phyloP scores from a whole-genome alignment of 2,329 filamentous ascomycete genomes.

The Penicillium verrucosum region DNA sequence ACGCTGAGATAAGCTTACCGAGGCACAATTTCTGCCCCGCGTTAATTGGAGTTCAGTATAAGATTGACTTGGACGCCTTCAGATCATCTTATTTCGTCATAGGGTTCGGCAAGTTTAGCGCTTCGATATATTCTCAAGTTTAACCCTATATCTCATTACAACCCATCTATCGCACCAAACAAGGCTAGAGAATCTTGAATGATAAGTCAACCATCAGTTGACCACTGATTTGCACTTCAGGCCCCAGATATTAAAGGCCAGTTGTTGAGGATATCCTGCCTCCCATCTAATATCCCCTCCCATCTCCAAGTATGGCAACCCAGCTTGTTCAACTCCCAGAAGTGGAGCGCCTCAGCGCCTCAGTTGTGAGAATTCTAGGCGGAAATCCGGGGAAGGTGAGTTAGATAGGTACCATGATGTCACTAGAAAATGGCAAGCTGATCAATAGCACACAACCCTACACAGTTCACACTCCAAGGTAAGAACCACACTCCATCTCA shows the following conservation, averaged over 20 bases:
- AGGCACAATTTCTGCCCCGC: slow-evolving; percentile 16
- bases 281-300: not conserved
- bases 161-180: not conserved
- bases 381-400: slow-evolving; percentile 82
- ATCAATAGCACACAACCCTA: not conserved
- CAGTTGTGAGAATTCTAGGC: slow-evolving; percentile 78
- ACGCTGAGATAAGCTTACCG: slow-evolving; percentile 24
- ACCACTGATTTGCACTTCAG: not conserved
- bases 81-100: not conserved
- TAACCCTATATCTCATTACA: not conserved
- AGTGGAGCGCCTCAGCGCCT: slow-evolving; percentile 72
- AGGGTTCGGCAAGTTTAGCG: not conserved
- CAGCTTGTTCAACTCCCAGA: slow-evolving; percentile 65
- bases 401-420: not conserved
- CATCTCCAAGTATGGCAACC: slow-evolving; percentile 51
- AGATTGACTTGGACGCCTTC: not conserved
- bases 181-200: slow-evolving; percentile 1
- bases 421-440: not conserved
- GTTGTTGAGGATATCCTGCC: not conserved
- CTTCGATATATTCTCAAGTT: not conserved
- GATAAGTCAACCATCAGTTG: not conserved
- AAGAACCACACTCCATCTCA: not conserved
- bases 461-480: slow-evolving; percentile 59
- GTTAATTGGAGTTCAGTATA: slow-evolving; percentile 1
- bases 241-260: not conserved